phyloP scores from a whole-genome alignment of 257 asterid species.

The Fraxinus cuspidata region DNA sequence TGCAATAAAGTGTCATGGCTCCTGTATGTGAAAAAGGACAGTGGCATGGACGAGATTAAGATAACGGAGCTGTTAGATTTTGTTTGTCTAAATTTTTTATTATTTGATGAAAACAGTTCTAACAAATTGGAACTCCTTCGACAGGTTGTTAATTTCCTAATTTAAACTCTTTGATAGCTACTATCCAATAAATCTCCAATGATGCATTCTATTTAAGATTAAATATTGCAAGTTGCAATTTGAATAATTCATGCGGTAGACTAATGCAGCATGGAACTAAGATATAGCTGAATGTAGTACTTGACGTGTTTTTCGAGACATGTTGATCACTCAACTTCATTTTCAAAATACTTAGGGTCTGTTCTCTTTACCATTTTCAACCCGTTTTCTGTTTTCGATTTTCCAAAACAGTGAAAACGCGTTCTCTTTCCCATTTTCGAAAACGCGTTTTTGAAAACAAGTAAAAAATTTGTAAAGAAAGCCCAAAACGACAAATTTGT shows the following conservation, averaged over 20 bases:
- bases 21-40: neutral
- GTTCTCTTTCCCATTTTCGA: too few relatives aligned
- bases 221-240: neutral
- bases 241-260: neutral
- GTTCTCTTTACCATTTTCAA: too few relatives aligned
- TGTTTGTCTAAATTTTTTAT: neutral
- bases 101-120: neutral
- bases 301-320: neutral
- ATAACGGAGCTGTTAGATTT: neutral
- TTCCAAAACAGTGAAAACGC: too few relatives aligned
- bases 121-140: neutral
- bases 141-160: neutral
- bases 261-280: neutral
- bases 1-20: neutral
- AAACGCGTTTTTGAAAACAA: too few relatives aligned
- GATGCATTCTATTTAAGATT: neutral
- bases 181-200: neutral
- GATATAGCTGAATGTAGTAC: neutral
- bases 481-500: too few relatives aligned
- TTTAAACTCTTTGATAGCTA: neutral
- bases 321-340: neutral
- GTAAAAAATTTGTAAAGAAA: too few relatives aligned
- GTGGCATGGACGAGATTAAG: neutral
- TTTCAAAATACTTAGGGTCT: neutral
- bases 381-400: too few relatives aligned